Evolutionary conservation across 805 yeast species (phyloP), one percentile per base, ranked within the genome.

Genomic region (Naumovozyma baii): DNA sequence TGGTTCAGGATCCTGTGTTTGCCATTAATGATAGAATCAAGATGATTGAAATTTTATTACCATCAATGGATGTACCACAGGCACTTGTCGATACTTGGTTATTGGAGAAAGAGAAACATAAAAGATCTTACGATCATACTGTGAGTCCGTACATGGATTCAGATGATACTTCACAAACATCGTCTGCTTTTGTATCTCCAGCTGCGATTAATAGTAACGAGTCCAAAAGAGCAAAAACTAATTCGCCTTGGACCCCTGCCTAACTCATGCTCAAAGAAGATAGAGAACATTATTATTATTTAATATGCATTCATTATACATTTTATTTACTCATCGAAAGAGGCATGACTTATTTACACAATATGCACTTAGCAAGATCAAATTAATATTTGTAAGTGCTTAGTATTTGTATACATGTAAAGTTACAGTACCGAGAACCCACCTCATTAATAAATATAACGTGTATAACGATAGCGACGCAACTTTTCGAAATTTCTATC

Each of bases 31-130:
- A 66, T 39, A 68, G 63, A 52, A 68, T 77, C 36, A 64, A 78
- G 54, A 59, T 76, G 57, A 59, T 78, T 18, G 83, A 78, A 52
- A 68, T 77, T 18, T 65, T 73, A 57, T 62, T 78, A 44, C 78
- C 76, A 20, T 68, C 69, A 43, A 64, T 74, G 72, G 83, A 78
- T 57, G 83, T 79, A 3, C 80, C 81, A 18, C 49, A 47, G 29
- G 54, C 53, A 3, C 36, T 55, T 14, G 44, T 54, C 42, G 60
- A 55, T 15, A 44, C 43, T 37, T 55, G 55, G 60, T 34, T 45
- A 10, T 39, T 41, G 17, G 60, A 52, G 22, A 54, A 54, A 37
- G 52, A 46, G 33, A 43, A 43, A 13, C 39, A 45, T 14, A 47
- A 51, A 36, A 41, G 38, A 26, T 17, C 32, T 15, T 35, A 25